Base-by-base conservation (phyloP, 83 land plant genomes). In the Larix sibirica region DNA sequence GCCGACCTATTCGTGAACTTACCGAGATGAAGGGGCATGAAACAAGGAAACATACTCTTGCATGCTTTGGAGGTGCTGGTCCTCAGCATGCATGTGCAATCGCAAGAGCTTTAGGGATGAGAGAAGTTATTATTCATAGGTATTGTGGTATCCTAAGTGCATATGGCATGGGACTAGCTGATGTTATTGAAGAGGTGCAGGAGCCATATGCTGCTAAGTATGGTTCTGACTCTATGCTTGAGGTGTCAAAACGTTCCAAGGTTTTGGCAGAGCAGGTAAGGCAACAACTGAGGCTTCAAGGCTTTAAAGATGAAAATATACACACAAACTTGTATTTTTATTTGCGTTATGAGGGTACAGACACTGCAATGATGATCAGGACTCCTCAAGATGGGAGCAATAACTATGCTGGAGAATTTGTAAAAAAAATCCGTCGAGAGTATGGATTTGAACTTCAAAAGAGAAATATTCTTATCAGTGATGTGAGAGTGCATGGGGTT, bases 31-130 rank as follows among this genome's bases (percentile, higher is more conserved):
- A 96, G 77, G 99, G 99, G 17, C 93, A 95, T 82, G 99, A 98
- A 80, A 96, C 99, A 13, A 92, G 84, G 81, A 90, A 95, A 81
- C 99, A 98, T 85, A 88, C 96, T 4, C 91, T 98, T 81, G 97
- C 96, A 81, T 98, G 99, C 89, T 98, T 98, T 85, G 99, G 99
- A 68, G 99, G 99, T 80, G 99, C 99, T 81, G 99, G 99, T 8
- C 99, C 99, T 28, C 99, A 98, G 83, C 99, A 98, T 90, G 99
- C 99, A 4, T 98, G 99, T 88, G 96, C 99, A 28, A 98, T 98
- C 76, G 99, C 99, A 3, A 89, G 96, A 75, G 90, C 96, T 21
- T 82, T 98, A 59, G 99, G 99, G 14, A 96, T 98, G 94, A 87
- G 84, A 66, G 99, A 98, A 81, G 99, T 98, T 16, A 61, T 98